A percentile compares a stretch with the other conserved stretches of the same genome.
Conservation (phyloP, 768 basidiomycete species). For the Suillus brevipes region DNA sequence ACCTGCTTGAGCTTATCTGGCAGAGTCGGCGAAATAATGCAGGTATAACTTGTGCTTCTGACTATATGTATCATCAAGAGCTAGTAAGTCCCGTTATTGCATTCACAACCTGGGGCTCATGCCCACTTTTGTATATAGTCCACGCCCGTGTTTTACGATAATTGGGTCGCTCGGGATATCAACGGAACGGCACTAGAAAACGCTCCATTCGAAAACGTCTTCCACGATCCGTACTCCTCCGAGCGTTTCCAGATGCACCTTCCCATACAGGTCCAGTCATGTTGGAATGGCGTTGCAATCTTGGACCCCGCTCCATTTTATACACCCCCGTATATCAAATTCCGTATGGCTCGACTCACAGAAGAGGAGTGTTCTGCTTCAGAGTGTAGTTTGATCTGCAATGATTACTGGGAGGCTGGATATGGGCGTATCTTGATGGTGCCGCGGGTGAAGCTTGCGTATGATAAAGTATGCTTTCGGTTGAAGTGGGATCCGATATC, state of each 20-base stretch:
- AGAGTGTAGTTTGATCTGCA: constrained; percentile 96
- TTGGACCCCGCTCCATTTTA: constrained; percentile 97
- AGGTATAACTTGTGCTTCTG: constrained; percentile 96
- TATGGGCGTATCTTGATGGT: constrained; percentile 99
- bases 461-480: constrained; percentile 69
- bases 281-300: constrained; percentile 98
- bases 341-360: constrained; percentile 90
- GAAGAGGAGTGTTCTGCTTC: constrained; percentile 93
- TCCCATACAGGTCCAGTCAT: constrained; percentile 94
- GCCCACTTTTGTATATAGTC: not conserved
- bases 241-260: constrained; percentile 88
- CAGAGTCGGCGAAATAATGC: constrained; percentile 92
- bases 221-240: constrained; percentile 78
- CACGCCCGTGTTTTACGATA: constrained; percentile 96
- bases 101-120: not conserved
- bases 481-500: not conserved
- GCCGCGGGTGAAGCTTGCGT: constrained; percentile 93
- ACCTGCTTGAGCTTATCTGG: constrained; percentile 96
- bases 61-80: constrained; percentile 99
- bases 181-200: constrained; percentile 99
- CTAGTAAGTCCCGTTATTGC: constrained; percentile 51
- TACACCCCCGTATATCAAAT: constrained; percentile 82
- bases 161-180: constrained; percentile 98
- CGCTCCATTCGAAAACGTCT: constrained; percentile 92
- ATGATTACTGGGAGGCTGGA: constrained; percentile 96